Base-by-base conservation (phyloP, 352 stramenopile genomes). In the Elongisporangium senticosum region DNA sequence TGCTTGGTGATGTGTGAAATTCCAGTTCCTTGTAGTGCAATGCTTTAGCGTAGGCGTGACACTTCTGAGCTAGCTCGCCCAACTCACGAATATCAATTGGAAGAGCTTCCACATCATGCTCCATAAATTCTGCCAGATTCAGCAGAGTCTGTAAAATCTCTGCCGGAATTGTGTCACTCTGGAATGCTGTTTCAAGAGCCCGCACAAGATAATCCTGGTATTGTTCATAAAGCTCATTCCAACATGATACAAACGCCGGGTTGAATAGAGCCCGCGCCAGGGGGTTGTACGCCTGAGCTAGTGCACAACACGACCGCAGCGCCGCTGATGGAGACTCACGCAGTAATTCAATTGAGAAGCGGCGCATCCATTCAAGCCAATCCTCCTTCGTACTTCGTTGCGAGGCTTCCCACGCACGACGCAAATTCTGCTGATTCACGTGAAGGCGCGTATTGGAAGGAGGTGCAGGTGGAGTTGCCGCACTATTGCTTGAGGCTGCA, bases 121-220 rank as follows among this genome's bases (percentile, higher is more conserved):
- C 97, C 95, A 99, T 99, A 63, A 99, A 99, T 78, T 99, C 97
- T 5, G 95, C 96, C 7, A 99, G 72, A 68, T 99, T 98, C 7
- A 99, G 69, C 22, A 99, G 72, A 26, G 89, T 90, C 62, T 98
- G 95, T 24, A 99, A 62, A 55, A 99, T 99, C 68, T 99, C 97
- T 15, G 96, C 92, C 0, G 97, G 97, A 7, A 96, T 93, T 14
- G 74, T 87, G 23, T 96, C 79, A 48, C 76, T 94, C 64, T 96
- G 84, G 52, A 99, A 98, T 7, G 96, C 97, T 23, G 81, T 90
- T 65, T 99, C 89, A 15, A 99, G 72, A 4, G 94, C 87, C 39
- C 89, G 77, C 15, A 98, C 86, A 11, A 99, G 71, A 68, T 97
- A 94, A 22, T 91, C 79, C 58, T 97, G 86, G 62, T 97, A 98